Base-by-base conservation (phyloP, 139 green algal genomes). In the Raphidocelis subcapitata region DNA sequence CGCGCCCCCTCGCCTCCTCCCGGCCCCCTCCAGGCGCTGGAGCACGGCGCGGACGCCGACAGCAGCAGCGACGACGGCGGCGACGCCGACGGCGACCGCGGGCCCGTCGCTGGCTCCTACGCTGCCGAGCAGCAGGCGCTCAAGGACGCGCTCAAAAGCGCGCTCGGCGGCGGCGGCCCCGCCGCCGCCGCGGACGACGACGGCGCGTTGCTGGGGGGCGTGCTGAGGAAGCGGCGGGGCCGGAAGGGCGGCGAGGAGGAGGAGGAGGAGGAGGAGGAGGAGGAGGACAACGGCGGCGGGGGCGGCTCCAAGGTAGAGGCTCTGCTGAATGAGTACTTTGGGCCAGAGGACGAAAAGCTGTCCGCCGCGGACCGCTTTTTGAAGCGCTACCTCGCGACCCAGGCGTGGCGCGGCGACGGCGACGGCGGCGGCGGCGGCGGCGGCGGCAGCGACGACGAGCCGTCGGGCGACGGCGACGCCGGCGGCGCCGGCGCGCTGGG, bases 251-350 rank as follows among this genome's bases (percentile, higher is more conserved):
- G 37, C 56, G 60, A 66, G 5, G 64, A 59, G 4, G 67, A 67
- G 16, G 33, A 26, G 5, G 76, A 69, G 16, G 52, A 64, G n/a
- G 23, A 5, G 8, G 26, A 66, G 20, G 29, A 23, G 54, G 29
- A 35, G 54, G 26, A 29, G 62, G 65, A 41, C 33, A 35, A 57
- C 51, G 29, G 35, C n/a, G 51, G 32, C 55, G 21, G 36, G 24
- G 44, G 59, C 37, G 37, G n/a, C 23, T 65, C 54, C 21, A 74
- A 33, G 56, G 55, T 51, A 33, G 21, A 3, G 65, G 55, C 67
- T 67, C 73, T 88, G n/a, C 77, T 95, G 61, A 84, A 92, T 31
- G 77, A 79, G 24, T 96, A 94, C 76, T 97, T 98, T 85, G 87
- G 86, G 10, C 62, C 79, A 15, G 79, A 89, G 51, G 72, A 73